Conservation (phyloP, 2,329 filamentous ascomycete species). For the Fusarium haematococcum region DNA sequence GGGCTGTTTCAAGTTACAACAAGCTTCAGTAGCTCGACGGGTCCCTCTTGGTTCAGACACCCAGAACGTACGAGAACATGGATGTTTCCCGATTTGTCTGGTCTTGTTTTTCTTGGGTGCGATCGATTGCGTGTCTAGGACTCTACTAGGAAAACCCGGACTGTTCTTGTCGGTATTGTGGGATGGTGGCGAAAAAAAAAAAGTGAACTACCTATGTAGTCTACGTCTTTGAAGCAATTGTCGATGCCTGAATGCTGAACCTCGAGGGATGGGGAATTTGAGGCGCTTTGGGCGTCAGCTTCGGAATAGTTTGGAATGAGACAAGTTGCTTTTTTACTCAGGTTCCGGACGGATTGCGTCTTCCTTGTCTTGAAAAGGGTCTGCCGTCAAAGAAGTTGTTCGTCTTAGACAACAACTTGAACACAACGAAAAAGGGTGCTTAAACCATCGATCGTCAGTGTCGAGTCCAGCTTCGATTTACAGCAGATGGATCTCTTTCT, state of each 20-base stretch:
- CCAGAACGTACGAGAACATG: conserved; percentile 3
- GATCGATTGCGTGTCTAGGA: conserved; percentile 33
- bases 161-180: conserved; percentile 9
- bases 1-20: conserved; percentile 29
- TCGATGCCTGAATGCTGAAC: background rate
- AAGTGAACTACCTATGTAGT: background rate
- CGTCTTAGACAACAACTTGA: conserved; percentile 1
- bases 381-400: background rate
- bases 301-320: conserved; percentile 16
- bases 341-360: conserved; percentile 5
- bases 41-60: conserved; percentile 5
- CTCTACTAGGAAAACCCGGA: conserved; percentile 14
- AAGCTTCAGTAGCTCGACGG: conserved; percentile 28
- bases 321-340: conserved; percentile 14
- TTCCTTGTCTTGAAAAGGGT: background rate
- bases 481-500: conserved; percentile 1
- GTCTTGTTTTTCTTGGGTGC: conserved; percentile 10
- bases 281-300: conserved; percentile 21
- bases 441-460: conserved; percentile 29
- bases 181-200: conserved; percentile 19
- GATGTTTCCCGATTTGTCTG: conserved; percentile 33
- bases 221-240: conserved; percentile 1
- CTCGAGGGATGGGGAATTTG: background rate
- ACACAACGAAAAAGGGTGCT: background rate
- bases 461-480: background rate